Conservation (phyloP, 1,284 basidiomycete genomes). For the Leccinum angustisporum region DNA sequence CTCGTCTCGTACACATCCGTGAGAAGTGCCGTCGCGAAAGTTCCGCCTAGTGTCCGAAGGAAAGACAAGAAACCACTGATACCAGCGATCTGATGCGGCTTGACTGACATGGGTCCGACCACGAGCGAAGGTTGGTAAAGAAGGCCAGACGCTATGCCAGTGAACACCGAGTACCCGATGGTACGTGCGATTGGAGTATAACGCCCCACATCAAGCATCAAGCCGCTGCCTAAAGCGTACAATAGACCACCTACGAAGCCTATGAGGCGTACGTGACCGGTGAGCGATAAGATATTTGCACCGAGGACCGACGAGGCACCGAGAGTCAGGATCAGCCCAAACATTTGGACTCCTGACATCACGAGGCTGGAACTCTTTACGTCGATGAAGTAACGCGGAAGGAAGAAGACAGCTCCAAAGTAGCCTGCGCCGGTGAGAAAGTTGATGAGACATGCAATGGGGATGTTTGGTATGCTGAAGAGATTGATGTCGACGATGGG, state of each 20-base stretch:
- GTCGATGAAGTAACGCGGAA: slow-evolving; percentile 39
- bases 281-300: slow-evolving; percentile 32
- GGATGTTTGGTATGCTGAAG: slow-evolving; percentile 35
- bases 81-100: slow-evolving; percentile 35
- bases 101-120: slow-evolving; percentile 37
- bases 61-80: slow-evolving; percentile 38
- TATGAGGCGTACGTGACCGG: slow-evolving; percentile 32
- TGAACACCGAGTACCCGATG: slow-evolving; percentile 35
- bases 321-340: slow-evolving; percentile 33
- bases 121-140: slow-evolving; percentile 37
- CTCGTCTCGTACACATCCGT: slow-evolving; percentile 34
- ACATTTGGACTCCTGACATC: slow-evolving; percentile 34
- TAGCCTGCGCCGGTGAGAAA: slow-evolving; percentile 39
- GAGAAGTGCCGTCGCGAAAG: slow-evolving; percentile 38
- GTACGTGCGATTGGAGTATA: slow-evolving; percentile 26
- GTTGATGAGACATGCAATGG: slow-evolving; percentile 36
- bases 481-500: slow-evolving; percentile 33
- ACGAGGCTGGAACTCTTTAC: slow-evolving; percentile 33
- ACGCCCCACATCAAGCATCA: slow-evolving; percentile 33
- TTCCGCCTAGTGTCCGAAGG: slow-evolving; percentile 35
- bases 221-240: slow-evolving; percentile 31
- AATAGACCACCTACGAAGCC: slow-evolving; percentile 30
- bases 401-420: slow-evolving; percentile 36
- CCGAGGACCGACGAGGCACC: slow-evolving; percentile 35
- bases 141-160: slow-evolving; percentile 32